phyloP scores from a whole-genome alignment of 2,329 filamentous ascomycete species.

The Ophidiomyces ophidiicola region DNA sequence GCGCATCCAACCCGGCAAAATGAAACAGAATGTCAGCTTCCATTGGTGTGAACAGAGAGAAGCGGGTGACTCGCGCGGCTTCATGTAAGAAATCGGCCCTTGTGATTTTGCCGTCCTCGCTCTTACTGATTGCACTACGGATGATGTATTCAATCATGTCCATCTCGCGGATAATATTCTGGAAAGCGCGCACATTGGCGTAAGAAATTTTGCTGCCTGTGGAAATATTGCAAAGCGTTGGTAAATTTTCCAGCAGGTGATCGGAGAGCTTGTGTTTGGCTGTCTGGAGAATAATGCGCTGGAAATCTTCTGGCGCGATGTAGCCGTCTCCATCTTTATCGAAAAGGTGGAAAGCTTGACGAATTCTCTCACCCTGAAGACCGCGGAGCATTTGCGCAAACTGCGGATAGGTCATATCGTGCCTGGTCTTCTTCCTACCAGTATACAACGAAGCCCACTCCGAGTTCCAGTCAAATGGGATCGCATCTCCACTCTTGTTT shows the following conservation, averaged over 20 bases:
- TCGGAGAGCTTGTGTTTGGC: slow-evolving; percentile 94
- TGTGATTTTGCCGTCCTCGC: slow-evolving; percentile 82
- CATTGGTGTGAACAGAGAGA: slow-evolving; percentile 95
- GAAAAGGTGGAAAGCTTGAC: slow-evolving; percentile 85
- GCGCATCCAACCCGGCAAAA: slow-evolving; percentile 85
- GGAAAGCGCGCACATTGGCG: slow-evolving; percentile 92
- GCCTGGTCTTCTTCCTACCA: slow-evolving; percentile 73
- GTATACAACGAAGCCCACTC: slow-evolving; percentile 95
- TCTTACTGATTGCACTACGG: slow-evolving; percentile 71
- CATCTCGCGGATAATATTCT: slow-evolving; percentile 97
- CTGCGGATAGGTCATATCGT: slow-evolving; percentile 86
- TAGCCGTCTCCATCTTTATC: slow-evolving; percentile 88
- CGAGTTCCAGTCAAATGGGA: slow-evolving; percentile 94
- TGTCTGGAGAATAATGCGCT: slow-evolving; percentile 89
- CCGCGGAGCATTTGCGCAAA: slow-evolving; percentile 97
- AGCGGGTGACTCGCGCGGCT: slow-evolving; percentile 78
- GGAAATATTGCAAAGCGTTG: slow-evolving; percentile 89
- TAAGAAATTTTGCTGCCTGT: slow-evolving; percentile 89
- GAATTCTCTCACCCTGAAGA: slow-evolving; percentile 86
- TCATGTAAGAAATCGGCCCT: slow-evolving; percentile 89
- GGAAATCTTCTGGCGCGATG: slow-evolving; percentile 91
- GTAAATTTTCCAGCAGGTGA: slow-evolving; percentile 80
- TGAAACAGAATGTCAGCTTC: slow-evolving; percentile 98
- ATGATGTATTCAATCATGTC: slow-evolving; percentile 91
- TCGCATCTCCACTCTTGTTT: slow-evolving; percentile 72